A percentile compares a stretch with the other conserved stretches of the same genome.
Conservation (phyloP, 371 early-diverging fungal species). For the Fennellomyces sp. region DNA sequence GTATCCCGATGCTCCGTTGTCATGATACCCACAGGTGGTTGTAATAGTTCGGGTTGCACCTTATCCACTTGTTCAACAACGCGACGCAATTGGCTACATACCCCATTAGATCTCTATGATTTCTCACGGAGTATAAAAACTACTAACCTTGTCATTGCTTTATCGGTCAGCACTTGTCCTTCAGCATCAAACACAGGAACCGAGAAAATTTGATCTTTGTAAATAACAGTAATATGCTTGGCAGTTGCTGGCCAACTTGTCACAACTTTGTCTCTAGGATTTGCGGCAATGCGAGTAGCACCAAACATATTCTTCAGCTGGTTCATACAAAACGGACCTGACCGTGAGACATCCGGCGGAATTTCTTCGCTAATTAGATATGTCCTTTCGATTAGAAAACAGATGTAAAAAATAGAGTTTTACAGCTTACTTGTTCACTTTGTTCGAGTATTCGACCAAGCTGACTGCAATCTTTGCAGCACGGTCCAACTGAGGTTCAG, state of each 20-base stretch:
- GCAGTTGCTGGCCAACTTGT: slow-evolving; percentile 72
- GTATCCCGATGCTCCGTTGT: slow-evolving; percentile 87
- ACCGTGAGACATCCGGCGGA: slow-evolving; percentile 71
- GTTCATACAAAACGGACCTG: slow-evolving; percentile 87
- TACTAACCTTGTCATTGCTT: slow-evolving; percentile 61
- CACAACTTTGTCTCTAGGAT: slow-evolving; percentile 70
- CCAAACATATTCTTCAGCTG: slow-evolving; percentile 88
- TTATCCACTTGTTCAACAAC: slow-evolving; percentile 65
- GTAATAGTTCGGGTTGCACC: slow-evolving; percentile 37
- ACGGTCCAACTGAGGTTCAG: slow-evolving; percentile 75
- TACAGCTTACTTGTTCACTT: slow-evolving; percentile 62
- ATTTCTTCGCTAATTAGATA: slow-evolving; percentile 47
- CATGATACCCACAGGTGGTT: slow-evolving; percentile 77
- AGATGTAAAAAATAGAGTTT: too few species aligned
- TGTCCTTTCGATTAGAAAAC: too few species aligned
- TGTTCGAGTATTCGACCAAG: slow-evolving; percentile 74
- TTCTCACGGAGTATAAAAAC: background rate
- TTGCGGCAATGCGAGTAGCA: slow-evolving; percentile 74
- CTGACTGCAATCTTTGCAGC: slow-evolving; percentile 77
- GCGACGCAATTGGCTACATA: slow-evolving; percentile 60
- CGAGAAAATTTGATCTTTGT: slow-evolving; percentile 80
- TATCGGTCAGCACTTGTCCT: slow-evolving; percentile 70
- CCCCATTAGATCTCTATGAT: background rate
- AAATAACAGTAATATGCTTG: slow-evolving; percentile 82
- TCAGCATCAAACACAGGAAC: slow-evolving; percentile 72